A percentile compares a stretch with the other conserved stretches of the same genome.
Evolutionary conservation across 2,329 filamentous ascomycete species (phyloP).

Genomic region (Mollisiaceae sp.): DNA sequence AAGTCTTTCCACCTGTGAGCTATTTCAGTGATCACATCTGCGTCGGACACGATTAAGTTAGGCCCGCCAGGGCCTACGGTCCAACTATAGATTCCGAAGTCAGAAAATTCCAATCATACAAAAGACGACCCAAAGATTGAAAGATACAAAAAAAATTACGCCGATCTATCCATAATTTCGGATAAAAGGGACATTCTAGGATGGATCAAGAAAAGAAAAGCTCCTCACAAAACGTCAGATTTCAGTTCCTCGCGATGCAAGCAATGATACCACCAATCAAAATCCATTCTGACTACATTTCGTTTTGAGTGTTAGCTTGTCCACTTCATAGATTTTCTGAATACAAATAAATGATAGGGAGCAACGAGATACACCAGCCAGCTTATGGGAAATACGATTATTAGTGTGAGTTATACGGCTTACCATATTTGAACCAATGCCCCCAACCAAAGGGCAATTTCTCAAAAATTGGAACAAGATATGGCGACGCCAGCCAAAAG

Average conservation of each 20-base stretch:
- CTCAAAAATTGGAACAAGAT: constrained; percentile 23
- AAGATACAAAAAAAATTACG: not conserved
- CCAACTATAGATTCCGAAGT: constrained; percentile 19
- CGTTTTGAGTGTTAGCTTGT: not conserved
- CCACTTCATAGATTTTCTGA: not conserved
- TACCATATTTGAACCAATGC: constrained; percentile 22
- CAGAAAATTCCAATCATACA: not conserved
- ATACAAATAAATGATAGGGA: no score
- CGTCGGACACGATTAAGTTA: constrained; percentile 23
- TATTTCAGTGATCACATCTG: constrained; percentile 26
- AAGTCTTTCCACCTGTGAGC: constrained; percentile 32
- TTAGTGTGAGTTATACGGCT: not conserved
- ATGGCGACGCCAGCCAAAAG: constrained; percentile 28
- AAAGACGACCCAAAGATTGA: not conserved
- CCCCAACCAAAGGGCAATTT: constrained; percentile 26
- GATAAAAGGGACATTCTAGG: not conserved
- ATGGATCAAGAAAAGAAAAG: no score
- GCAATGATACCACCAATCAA: constrained; percentile 24
- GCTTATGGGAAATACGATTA: no score
- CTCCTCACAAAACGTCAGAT: constrained; percentile 25
- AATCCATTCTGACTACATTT: constrained; percentile 18
- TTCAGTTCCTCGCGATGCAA: constrained; percentile 23
- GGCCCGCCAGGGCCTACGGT: constrained; percentile 22
- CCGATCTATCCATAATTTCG: not conserved
- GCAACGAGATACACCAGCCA: not conserved